Percentiles rank a stretch among this genome's conserved stretches.
phyloP scores from a whole-genome alignment of 2,329 filamentous ascomycete genomes.

The Colletotrichum kahawae region DNA sequence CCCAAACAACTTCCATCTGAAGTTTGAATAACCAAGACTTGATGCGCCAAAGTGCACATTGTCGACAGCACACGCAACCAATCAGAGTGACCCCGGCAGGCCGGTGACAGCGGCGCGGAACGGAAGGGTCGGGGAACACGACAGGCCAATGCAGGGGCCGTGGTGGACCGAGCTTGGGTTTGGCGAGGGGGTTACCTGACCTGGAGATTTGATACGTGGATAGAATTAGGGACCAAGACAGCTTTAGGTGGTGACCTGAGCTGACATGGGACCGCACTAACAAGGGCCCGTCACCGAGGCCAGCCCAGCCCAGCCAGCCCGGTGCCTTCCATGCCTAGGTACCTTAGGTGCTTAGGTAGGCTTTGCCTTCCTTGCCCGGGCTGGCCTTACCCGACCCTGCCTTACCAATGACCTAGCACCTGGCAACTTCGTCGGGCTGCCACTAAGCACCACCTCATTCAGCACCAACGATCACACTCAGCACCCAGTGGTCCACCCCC shows the following conservation, averaged over 20 bases:
- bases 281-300: conserved; percentile 11
- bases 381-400: not conserved
- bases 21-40: not conserved
- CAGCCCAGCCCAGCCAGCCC: not conserved
- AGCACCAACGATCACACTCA: not conserved
- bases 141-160: conserved; percentile 15
- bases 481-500: not conserved
- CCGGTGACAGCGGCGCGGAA: not conserved
- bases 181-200: conserved; percentile 2
- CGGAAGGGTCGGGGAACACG: not conserved
- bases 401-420: not conserved
- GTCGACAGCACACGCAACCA: not conserved
- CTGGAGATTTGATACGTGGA: not conserved
- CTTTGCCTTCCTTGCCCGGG: not conserved
- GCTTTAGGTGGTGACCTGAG: not conserved
- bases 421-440: not conserved
- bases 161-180: not conserved
- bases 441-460: not conserved
- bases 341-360: not conserved
- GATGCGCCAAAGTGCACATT: not conserved
- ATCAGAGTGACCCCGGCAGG: not conserved
- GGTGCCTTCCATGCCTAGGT: not conserved
- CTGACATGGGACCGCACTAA: conserved; percentile 1
- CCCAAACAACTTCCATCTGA: not conserved
- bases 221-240: not conserved